A percentile compares a stretch with the other conserved stretches of the same genome.
phyloP scores from a whole-genome alignment of 2,329 filamentous ascomycete species.

The Colletotrichum liriopes region DNA sequence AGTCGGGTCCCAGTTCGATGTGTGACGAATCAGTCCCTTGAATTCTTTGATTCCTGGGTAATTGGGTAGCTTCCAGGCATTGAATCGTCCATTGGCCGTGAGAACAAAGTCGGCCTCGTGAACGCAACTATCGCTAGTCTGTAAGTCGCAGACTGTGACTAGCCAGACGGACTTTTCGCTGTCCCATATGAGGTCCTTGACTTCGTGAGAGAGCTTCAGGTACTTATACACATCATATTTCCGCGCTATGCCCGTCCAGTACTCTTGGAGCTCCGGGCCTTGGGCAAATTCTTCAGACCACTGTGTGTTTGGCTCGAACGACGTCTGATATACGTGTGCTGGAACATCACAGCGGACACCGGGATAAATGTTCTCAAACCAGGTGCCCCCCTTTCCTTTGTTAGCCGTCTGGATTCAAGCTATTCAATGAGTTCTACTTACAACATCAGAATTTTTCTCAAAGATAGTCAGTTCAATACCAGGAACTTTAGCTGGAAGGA shows the following conservation, averaged over 20 bases:
- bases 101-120: constrained; percentile 74
- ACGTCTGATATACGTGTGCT: constrained; percentile 79
- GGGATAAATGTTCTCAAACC: constrained; percentile 72
- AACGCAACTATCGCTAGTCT: constrained; percentile 54
- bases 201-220: constrained; percentile 67
- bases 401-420: constrained; percentile 2
- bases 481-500: constrained; percentile 79
- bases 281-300: constrained; percentile 80
- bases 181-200: constrained; percentile 72
- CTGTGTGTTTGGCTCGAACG: constrained; percentile 76
- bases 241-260: constrained; percentile 74
- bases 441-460: constrained; percentile 76
- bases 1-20: constrained; percentile 71
- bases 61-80: constrained; percentile 72
- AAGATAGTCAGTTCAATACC: constrained; percentile 75
- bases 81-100: constrained; percentile 76
- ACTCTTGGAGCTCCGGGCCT: constrained; percentile 76
- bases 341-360: constrained; percentile 78
- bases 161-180: constrained; percentile 67
- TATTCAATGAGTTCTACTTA: constrained; percentile 55
- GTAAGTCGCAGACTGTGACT: constrained; percentile 55
- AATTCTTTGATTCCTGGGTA: constrained; percentile 71
- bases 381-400: constrained; percentile 62
- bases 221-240: constrained; percentile 77
- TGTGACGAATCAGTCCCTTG: constrained; percentile 71